Base-by-base conservation (phyloP, 306 rosid species). In the Vigna nakashimae region DNA sequence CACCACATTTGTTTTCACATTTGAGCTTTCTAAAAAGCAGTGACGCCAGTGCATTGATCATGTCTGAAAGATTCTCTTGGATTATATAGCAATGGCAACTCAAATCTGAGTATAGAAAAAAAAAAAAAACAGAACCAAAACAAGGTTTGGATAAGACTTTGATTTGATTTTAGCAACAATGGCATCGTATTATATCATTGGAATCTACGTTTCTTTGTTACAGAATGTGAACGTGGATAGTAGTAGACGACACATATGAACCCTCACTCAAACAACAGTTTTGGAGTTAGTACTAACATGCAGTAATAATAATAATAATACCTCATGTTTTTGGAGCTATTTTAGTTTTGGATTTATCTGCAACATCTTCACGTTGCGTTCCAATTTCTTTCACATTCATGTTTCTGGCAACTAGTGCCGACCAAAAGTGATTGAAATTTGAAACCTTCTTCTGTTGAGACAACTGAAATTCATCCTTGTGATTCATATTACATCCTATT, bases 31-130 rank as follows among this genome's bases (percentile, higher is more conserved):
- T 36, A 5, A 51, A 62, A 65, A 66, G 63, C 51, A 38, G 69
- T 4, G 71, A 82, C 58, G 71, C 52, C 36, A 38, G 48, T 53
- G 63, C 79, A 38, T 72, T 69, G 83, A 84, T 79, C 80, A 40
- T 86, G 28, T 71, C 80, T 26, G 48, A 71, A 65, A 59, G 84
- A 71, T 82, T 79, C 82, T 55, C 66, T 16, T 40, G 64, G 38
- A 18, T 69, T 69, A 56, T 4, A 45, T 28, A 45, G 28, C 60
- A 17, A 55, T 34, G 52, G 70, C 48, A 76, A 55, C 72, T 51
- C 17, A 17, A 77, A 58, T 77, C 56, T 52, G 14, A 24, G 26
- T 40, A 16, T 5, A 43, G 40, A 79, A 66, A 42, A 9, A 18
- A 18, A 18, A 8, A 5, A 53, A 18, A 53, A 8, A 5, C 4